Evolutionary conservation across 1,284 basidiomycete species (phyloP), one percentile per base, ranked within the genome.

Genomic region (Neonothopanus nambi): DNA sequence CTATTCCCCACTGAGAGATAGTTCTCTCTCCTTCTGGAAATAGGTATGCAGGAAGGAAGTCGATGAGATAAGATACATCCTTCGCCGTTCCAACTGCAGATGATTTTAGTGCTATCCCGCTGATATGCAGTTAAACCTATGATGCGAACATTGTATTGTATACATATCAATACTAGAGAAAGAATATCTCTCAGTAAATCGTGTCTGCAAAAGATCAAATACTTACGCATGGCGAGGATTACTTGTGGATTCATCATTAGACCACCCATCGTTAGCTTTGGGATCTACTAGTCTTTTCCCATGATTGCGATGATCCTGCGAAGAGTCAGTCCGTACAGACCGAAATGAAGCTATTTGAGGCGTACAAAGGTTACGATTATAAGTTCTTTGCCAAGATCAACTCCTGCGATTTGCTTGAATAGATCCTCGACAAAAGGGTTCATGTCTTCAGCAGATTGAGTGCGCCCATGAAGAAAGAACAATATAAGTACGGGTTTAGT

Each of bases 21-120:
- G 63, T 67, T 11, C 83, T 75, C 59, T 94, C 86, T 12, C 76
- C 84, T 18, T 73, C 63, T 0, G 92, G 92, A 65, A 89, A 96
- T 20, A 96, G 70, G 67, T 88, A 91, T 1, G 85, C 66, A 0
- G 87, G 82, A 2, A 96, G 74, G 63, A 92, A 89, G 65, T 94
- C 89, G 57, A 95, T 87, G 54, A 96, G 67, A 69, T 89, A 86
- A 0, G 86, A 86, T 7, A 92, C 79, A 63, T 96, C 94, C 43
- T 79, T 74, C 3, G 85, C 84, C 0, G 89, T 89, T 5, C 93
- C 93, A 55, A 75, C 85, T 87, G 30, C 37, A 33, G 3, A 33
- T 9, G 28, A 3, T 44, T 49, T 33, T 30, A 30, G 30, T 33
- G 15, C 18, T 28, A 12, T 26, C 11, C 13, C 30, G 9, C 8